Evolutionary conservation across 2,329 filamentous ascomycete species (phyloP).

Genomic region (Cryphonectria naterciae): DNA sequence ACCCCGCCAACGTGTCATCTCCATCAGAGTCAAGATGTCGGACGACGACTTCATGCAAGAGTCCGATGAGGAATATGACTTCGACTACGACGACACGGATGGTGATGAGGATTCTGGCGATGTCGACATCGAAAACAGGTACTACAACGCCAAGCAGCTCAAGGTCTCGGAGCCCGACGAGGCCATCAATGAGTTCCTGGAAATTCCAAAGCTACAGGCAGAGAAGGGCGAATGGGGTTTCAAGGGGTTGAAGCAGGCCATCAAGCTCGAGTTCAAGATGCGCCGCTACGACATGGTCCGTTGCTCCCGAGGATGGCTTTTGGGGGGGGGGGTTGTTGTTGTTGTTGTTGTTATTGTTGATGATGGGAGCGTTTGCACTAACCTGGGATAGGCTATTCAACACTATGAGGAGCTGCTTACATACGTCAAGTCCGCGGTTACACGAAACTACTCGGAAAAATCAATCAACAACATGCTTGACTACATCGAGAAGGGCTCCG

Average conservation of each 20-base stretch:
- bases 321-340: neutral
- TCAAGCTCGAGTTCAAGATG: constrained; percentile 95
- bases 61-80: constrained; percentile 91
- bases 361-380: constrained; percentile 27
- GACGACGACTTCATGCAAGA: constrained; percentile 95
- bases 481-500: constrained; percentile 89
- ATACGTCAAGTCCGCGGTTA: constrained; percentile 96
- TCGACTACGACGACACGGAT: constrained; percentile 91
- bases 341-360: no score
- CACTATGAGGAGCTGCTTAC: constrained; percentile 95
- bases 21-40: constrained; percentile 62
- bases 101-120: constrained; percentile 80
- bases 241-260: constrained; percentile 96
- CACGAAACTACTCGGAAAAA: constrained; percentile 97
- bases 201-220: constrained; percentile 78
- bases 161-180: constrained; percentile 85
- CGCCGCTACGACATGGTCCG: constrained; percentile 76
- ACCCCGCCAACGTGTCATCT: neutral
- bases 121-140: constrained; percentile 98
- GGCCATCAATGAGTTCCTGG: constrained; percentile 91
- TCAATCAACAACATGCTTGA: constrained; percentile 99
- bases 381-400: constrained; percentile 70
- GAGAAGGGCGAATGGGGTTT: constrained; percentile 99
- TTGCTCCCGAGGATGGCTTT: constrained; percentile 40
- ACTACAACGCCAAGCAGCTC: constrained; percentile 98